phyloP scores from a whole-genome alignment of 352 stramenopile species.

The Blastocystis sp. region DNA sequence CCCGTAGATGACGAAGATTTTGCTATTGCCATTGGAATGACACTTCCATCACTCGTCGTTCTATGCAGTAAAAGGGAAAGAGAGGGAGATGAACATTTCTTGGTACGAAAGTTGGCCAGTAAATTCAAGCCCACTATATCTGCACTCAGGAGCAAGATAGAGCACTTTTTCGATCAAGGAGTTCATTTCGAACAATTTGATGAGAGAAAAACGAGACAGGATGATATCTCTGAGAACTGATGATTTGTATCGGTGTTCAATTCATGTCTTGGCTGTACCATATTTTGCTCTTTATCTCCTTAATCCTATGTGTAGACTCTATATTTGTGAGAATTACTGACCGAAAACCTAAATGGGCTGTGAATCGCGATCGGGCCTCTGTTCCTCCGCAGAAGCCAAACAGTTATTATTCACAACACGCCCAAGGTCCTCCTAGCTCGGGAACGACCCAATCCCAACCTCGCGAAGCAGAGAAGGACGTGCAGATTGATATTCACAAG shows the following conservation, averaged over 20 bases:
- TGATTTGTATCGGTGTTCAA: background rate
- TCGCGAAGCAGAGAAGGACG: background rate
- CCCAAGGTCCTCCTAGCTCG: too few relatives aligned
- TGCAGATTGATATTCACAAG: background rate
- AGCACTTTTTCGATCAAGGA: slow-evolving; percentile 1
- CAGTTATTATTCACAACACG: too few relatives aligned
- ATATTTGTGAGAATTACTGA: slow-evolving; percentile 24
- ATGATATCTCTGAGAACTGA: background rate
- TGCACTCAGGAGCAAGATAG: slow-evolving; percentile 41
- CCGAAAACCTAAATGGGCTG: slow-evolving; percentile 39
- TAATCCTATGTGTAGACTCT: background rate
- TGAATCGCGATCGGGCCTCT: background rate
- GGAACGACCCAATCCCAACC: too few relatives aligned
- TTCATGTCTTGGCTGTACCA: background rate
- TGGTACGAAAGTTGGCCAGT: background rate
- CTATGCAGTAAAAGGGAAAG: background rate
- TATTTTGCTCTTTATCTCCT: background rate
- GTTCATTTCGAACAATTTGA: slow-evolving; percentile 24
- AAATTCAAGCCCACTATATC: background rate
- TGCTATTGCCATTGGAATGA: slow-evolving; percentile 7
- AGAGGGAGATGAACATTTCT: background rate
- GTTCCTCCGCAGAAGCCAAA: background rate
- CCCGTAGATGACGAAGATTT: background rate
- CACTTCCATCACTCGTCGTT: background rate
- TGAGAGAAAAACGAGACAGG: background rate